phyloP scores from a whole-genome alignment of 257 asterid genomes.

The Ocimum tenuiflorum region DNA sequence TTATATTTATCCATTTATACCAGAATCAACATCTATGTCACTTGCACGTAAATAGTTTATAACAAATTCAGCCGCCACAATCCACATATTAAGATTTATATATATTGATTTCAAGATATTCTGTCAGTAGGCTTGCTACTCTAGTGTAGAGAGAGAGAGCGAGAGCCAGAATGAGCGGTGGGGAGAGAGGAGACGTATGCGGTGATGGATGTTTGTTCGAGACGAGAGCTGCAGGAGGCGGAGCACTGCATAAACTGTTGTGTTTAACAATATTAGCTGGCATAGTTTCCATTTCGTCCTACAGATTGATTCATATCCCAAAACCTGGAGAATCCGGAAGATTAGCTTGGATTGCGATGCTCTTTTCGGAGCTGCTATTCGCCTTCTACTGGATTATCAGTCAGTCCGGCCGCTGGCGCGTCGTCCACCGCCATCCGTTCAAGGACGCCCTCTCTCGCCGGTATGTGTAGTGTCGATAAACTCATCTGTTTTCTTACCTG shows the following conservation, averaged over 20 bases:
- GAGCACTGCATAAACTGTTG: slow-evolving; percentile 20
- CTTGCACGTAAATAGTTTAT: too few species aligned
- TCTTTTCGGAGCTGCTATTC: slow-evolving; percentile 39
- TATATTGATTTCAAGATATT: too few species aligned
- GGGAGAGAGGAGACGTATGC: background rate
- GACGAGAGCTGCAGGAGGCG: slow-evolving; percentile 36
- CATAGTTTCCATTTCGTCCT: slow-evolving; percentile 32
- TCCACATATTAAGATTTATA: too few species aligned
- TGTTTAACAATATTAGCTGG: slow-evolving; percentile 30
- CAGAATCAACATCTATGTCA: too few species aligned
- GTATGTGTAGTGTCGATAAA: slow-evolving; percentile 6
- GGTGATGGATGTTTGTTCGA: slow-evolving; percentile 37
- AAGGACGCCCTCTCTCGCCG: slow-evolving; percentile 39
- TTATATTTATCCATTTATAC: too few species aligned
- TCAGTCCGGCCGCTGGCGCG: slow-evolving; percentile 54
- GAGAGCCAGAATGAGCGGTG: slow-evolving; percentile 14
- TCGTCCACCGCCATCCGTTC: slow-evolving; percentile 41
- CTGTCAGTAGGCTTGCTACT: too few species aligned
- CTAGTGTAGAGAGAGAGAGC: background rate
- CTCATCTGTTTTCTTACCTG: too few species aligned
- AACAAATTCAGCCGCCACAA: too few species aligned
- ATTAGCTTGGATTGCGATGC: slow-evolving; percentile 50
- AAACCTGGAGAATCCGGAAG: slow-evolving; percentile 27
- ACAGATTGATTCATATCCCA: slow-evolving; percentile 44
- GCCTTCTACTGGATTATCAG: slow-evolving; percentile 63